Base-by-base conservation (phyloP, 306 rosid genomes). In the Cicer judaicum region DNA sequence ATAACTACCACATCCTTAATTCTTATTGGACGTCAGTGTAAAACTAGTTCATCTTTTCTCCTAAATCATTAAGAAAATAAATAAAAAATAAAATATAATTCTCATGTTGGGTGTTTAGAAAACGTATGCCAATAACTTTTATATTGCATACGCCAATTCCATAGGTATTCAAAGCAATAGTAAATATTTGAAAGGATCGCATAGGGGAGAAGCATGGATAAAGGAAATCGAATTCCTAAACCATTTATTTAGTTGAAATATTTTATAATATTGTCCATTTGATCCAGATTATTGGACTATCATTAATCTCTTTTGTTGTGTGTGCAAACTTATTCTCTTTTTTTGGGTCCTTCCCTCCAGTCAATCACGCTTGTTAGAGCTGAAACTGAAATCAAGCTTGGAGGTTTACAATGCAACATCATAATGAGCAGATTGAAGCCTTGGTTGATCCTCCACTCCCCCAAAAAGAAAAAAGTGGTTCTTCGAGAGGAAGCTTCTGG, bases 381-480 rank as follows among this genome's bases (percentile, higher is more conserved):
- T 69, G 99, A 92, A 84, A 88, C 84, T 79, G 96, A 92, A 72
- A 76, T 95, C 61, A 95, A 87, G 86, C 85, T 95, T 70, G 98
- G 92, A 65, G 88, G 93, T 64, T 80, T 80, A 59, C 88, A 69
- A 48, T 90, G 93, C 91, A 92, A 90, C 81, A 79, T 95, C 76
- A 80, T 95, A 72, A 78, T 78, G 80, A 84, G 84, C 83, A 89
- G 92, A 87, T 69, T 95, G 72, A 84, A 80, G 83, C 93, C 92
- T 44, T 90, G 90, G 98, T 64, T 95, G 86, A 80, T 64, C 72
- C 83, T 95, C 75, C 85, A 85, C 41, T 77, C 78, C n/a, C 74
- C 91, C 12, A 90, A 83, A 85, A 87, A 82, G 74, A 95, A 90
- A 80, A 88, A 79, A 81, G 82, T 89, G 88, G 93, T 92, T 63